Percentiles rank a stretch among this genome's conserved stretches.
phyloP scores from a whole-genome alignment of 2,329 filamentous ascomycete species.

The Xylaria sp. region DNA sequence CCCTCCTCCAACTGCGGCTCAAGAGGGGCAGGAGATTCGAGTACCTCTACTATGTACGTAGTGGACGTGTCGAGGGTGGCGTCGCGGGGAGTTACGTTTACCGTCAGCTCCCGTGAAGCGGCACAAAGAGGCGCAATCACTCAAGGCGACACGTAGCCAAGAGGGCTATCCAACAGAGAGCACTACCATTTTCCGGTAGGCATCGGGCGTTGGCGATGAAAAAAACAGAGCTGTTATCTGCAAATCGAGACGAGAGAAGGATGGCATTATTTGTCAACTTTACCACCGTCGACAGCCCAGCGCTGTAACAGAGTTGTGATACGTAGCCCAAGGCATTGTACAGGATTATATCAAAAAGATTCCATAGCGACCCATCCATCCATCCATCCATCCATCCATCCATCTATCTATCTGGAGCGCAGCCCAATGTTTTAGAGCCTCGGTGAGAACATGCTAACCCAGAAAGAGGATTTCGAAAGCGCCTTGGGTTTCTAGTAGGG shows the following conservation, averaged over 20 bases:
- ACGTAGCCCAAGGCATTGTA: neutral
- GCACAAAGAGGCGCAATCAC: conserved; percentile 25
- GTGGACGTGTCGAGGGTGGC: conserved; percentile 3
- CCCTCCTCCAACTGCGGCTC: neutral
- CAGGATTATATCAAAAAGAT: neutral
- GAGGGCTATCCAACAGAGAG: neutral
- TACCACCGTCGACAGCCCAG: neutral
- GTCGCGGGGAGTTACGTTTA: neutral
- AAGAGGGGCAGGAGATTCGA: neutral
- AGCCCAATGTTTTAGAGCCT: neutral
- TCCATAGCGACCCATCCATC: no score
- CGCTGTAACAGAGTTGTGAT: neutral
- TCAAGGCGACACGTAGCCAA: conserved; percentile 2
- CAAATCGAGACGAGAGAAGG: neutral
- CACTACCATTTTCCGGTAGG: neutral
- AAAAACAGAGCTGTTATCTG: neutral
- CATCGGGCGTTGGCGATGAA: neutral
- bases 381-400: no score
- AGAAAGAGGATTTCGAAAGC: neutral
- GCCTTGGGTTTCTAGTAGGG: conserved; percentile 15
- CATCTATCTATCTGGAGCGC: neutral
- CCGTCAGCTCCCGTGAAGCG: conserved; percentile 18
- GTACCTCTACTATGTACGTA: neutral
- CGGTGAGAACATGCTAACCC: neutral
- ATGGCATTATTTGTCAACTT: conserved; percentile 17